Conservation (phyloP, 768 basidiomycete species). For the Mycena kentingensis region DNA sequence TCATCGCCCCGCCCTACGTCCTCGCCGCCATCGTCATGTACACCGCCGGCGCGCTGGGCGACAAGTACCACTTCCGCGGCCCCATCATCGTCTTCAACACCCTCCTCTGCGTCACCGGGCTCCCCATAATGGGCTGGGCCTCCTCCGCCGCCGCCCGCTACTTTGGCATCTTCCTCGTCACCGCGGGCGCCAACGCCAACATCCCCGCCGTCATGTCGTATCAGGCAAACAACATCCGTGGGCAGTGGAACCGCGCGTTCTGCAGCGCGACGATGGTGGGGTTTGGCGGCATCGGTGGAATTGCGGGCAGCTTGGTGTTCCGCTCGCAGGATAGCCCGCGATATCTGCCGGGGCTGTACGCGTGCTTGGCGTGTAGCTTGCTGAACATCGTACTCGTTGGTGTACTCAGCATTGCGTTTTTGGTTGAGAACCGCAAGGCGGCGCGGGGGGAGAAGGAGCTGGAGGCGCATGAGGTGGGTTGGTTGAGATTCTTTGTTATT, state of each 20-base stretch:
- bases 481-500: too few species aligned
- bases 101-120: not conserved
- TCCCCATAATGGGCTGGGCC: not conserved
- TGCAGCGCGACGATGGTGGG: too few species aligned
- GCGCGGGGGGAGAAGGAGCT: too few species aligned
- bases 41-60: not conserved
- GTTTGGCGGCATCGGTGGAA: too few species aligned
- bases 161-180: not conserved
- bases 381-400: too few species aligned
- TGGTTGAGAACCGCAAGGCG: too few species aligned
- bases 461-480: too few species aligned
- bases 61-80: not conserved
- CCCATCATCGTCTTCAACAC: not conserved
- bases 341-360: too few species aligned
- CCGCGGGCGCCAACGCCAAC: not conserved
- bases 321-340: too few species aligned
- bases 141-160: not conserved
- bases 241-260: not conserved
- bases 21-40: not conserved
- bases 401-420: too few species aligned
- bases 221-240: not conserved
- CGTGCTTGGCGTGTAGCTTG: too few species aligned
- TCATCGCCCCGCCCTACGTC: not conserved
- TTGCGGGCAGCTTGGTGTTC: too few species aligned
- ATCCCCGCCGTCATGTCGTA: not conserved